These are phyloP conservation scores for Sporothrix inflata DNA, from an alignment of 2,329 filamentous ascomycete species.

Conservation along the genomic window DNA sequence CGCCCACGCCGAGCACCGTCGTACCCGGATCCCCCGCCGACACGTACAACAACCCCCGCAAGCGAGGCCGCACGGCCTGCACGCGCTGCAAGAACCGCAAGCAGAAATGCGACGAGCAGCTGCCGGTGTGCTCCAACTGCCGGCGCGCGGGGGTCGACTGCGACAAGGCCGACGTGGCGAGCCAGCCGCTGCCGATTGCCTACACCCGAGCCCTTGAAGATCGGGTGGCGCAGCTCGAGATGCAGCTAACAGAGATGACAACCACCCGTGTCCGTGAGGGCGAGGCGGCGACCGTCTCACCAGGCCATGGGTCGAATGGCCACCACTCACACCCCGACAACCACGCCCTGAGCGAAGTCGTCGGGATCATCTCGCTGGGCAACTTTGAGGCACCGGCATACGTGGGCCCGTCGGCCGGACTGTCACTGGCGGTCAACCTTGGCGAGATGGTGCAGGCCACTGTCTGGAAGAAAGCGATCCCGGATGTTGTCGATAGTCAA, in stretches of 20 bases:
- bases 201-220: constrained; percentile 26
- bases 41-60: constrained; percentile 60
- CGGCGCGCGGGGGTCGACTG: constrained; percentile 21
- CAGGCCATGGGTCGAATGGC: too few species aligned
- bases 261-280: neutral
- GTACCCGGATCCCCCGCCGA: neutral
- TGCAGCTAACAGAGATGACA: neutral
- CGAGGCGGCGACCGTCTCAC: neutral
- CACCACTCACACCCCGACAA: neutral
- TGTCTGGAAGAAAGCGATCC: constrained; percentile 54
- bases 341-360: constrained; percentile 24
- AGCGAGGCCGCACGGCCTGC: constrained; percentile 72
- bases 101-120: constrained; percentile 40
- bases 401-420: constrained; percentile 26
- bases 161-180: constrained; percentile 24
- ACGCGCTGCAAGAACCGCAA: constrained; percentile 78
- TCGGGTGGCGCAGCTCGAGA: constrained; percentile 2
- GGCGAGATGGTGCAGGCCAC: constrained; percentile 58
- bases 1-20: neutral
- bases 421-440: constrained; percentile 49
- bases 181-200: constrained; percentile 19
- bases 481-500: neutral
- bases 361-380: constrained; percentile 26
- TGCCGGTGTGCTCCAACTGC: constrained; percentile 29
- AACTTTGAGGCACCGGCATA: constrained; percentile 28